Percentiles rank a stretch among this genome's conserved stretches.
Evolutionary conservation across 305 asterid genomes (phyloP).

Genomic region (Solanum hybrid): DNA sequence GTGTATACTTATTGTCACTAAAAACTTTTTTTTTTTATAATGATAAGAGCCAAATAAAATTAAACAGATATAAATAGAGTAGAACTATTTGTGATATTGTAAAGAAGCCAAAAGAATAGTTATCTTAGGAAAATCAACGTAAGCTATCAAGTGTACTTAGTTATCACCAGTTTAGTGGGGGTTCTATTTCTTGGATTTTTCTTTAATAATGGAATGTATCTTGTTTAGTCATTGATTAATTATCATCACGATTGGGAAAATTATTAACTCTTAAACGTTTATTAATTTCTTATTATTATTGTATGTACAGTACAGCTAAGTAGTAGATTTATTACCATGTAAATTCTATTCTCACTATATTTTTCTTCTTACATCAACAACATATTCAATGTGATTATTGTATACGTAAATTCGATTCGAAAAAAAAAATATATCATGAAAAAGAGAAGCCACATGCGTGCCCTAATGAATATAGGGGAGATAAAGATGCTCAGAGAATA

Average conservation of each 20-base stretch:
- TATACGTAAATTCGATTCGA: not conserved
- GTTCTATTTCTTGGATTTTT: not conserved
- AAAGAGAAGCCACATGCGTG: not conserved
- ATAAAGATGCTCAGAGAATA: not conserved
- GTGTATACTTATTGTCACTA: no score
- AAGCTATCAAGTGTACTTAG: not conserved
- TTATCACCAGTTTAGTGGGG: not conserved
- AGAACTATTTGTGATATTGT: not conserved
- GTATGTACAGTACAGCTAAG: not conserved
- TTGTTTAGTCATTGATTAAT: not conserved
- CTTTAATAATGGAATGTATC: no score
- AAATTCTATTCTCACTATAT: not conserved
- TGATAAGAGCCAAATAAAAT: not conserved
- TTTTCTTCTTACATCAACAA: not conserved
- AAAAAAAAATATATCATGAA: not conserved
- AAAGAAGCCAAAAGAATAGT: not conserved
- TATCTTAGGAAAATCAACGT: not conserved
- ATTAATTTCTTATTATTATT: not conserved
- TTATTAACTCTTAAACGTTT: not conserved
- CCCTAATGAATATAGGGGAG: not conserved
- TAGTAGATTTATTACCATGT: not conserved
- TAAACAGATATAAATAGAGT: not conserved
- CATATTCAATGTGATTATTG: no score
- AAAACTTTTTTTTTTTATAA: no score
- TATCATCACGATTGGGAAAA: not conserved